Evolutionary conservation across 495 filamentous ascomycete genomes (phyloP).

Genomic region (Penicillium angulare): DNA sequence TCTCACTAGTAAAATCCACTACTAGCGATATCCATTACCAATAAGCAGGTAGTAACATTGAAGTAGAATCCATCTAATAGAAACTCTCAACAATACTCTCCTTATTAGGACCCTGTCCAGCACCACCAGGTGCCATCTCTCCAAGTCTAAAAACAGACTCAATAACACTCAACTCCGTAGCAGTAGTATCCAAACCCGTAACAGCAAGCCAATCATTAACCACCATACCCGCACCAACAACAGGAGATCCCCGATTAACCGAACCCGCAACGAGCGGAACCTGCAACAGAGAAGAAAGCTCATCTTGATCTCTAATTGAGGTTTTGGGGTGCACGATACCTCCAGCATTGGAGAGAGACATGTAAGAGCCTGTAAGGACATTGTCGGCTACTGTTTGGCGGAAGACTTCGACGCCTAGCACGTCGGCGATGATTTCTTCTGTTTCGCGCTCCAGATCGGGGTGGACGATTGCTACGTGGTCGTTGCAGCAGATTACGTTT

Average conservation of each 20-base stretch:
- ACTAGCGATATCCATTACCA: no score
- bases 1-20: no score
- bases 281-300: slow-evolving; percentile 89
- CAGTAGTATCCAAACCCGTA: slow-evolving; percentile 94
- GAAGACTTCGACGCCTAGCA: slow-evolving; percentile 97
- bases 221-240: slow-evolving; percentile 98
- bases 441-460: slow-evolving; percentile 97
- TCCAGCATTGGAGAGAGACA: slow-evolving; percentile 93
- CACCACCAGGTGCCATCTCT: slow-evolving; percentile 56
- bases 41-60: no score
- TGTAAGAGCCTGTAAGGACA: slow-evolving; percentile 92
- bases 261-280: slow-evolving; percentile 92
- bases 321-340: slow-evolving; percentile 98
- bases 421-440: slow-evolving; percentile 93
- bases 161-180: slow-evolving; percentile 92
- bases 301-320: slow-evolving; percentile 93
- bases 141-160: slow-evolving; percentile 93
- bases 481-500: slow-evolving; percentile 95
- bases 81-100: slow-evolving; percentile 98
- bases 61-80: slow-evolving; percentile 63
- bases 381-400: slow-evolving; percentile 96
- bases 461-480: slow-evolving; percentile 94
- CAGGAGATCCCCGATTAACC: slow-evolving; percentile 86
- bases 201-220: slow-evolving; percentile 99
- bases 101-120: slow-evolving; percentile 74